phyloP scores from a whole-genome alignment of 805 yeast species.

The Priceomyces carsonii region DNA sequence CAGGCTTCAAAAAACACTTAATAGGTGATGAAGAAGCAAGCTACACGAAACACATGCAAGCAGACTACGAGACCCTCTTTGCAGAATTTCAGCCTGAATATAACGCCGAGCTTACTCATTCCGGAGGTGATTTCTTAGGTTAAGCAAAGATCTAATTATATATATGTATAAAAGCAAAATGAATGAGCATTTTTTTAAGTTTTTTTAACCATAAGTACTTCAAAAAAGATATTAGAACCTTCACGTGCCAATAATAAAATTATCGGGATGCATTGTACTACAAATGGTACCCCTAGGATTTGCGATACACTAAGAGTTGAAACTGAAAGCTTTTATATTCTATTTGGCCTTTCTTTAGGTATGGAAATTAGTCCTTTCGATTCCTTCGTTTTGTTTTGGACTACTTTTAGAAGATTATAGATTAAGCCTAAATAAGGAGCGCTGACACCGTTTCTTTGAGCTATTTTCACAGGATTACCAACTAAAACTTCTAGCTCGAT shows the following conservation, averaged over 20 bases:
- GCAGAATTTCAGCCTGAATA: constrained; percentile 74
- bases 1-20: constrained; percentile 43
- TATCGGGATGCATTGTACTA: too few species aligned
- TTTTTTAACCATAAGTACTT: too few species aligned
- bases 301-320: background rate
- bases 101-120: constrained; percentile 45
- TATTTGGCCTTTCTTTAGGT: constrained; percentile 18
- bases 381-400: constrained; percentile 20
- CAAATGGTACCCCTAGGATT: background rate
- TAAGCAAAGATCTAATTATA: too few species aligned
- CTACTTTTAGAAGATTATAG: constrained; percentile 16
- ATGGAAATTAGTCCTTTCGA: constrained; percentile 16
- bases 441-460: constrained; percentile 15
- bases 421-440: constrained; percentile 17
- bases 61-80: constrained; percentile 69
- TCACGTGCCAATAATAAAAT: too few species aligned
- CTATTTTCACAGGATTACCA: constrained; percentile 22
- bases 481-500: constrained; percentile 57
- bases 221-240: too few species aligned
- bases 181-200: too few species aligned
- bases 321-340: background rate
- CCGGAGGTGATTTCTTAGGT: constrained; percentile 14
- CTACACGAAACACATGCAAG: constrained; percentile 58
- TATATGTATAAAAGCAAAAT: too few species aligned
- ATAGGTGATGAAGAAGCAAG: constrained; percentile 66